Evolutionary conservation across 345 rosid species (phyloP).

Genomic region (Aquilaria yunnanensis): DNA sequence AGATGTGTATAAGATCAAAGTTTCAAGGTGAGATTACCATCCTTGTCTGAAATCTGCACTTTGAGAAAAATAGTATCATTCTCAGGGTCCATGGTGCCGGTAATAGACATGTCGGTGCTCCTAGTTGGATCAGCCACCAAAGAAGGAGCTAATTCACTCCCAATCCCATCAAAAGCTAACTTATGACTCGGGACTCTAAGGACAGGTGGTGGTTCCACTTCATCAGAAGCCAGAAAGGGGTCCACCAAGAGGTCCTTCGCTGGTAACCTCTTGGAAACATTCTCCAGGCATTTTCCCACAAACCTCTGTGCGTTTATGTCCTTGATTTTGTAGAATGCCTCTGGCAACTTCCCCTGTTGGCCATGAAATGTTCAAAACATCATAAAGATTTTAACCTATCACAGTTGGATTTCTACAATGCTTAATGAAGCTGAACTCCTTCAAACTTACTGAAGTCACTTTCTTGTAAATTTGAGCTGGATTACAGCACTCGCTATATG

Average conservation of each 20-base stretch:
- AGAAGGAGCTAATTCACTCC: slow-evolving; percentile 21
- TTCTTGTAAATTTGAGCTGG: slow-evolving; percentile 96
- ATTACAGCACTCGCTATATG: slow-evolving; percentile 84
- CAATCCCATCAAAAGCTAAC: slow-evolving; percentile 22
- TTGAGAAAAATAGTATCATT: slow-evolving; percentile 77
- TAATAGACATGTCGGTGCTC: slow-evolving; percentile 75
- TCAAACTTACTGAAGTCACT: slow-evolving; percentile 68
- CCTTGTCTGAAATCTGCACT: slow-evolving; percentile 71
- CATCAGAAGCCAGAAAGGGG: slow-evolving; percentile 57
- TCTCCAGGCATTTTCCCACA: slow-evolving; percentile 72
- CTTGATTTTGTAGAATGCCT: slow-evolving; percentile 63
- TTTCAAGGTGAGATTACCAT: slow-evolving; percentile 32
- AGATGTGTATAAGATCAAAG: not conserved
- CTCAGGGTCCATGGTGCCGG: slow-evolving; percentile 67
- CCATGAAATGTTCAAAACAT: not conserved
- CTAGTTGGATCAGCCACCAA: slow-evolving; percentile 32
- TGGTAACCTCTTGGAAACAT: slow-evolving; percentile 64
- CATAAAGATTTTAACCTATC: too few species aligned
- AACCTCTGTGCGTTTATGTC: slow-evolving; percentile 59
- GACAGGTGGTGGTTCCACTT: slow-evolving; percentile 20
- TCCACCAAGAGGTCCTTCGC: slow-evolving; percentile 66
- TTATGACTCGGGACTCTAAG: slow-evolving; percentile 25
- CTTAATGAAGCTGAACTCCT: not conserved
- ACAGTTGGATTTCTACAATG: too few species aligned
- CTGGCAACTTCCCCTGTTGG: slow-evolving; percentile 78